Evolutionary conservation across 164 flowering plant species (phyloP).

Genomic region (Sextonia rubra): DNA sequence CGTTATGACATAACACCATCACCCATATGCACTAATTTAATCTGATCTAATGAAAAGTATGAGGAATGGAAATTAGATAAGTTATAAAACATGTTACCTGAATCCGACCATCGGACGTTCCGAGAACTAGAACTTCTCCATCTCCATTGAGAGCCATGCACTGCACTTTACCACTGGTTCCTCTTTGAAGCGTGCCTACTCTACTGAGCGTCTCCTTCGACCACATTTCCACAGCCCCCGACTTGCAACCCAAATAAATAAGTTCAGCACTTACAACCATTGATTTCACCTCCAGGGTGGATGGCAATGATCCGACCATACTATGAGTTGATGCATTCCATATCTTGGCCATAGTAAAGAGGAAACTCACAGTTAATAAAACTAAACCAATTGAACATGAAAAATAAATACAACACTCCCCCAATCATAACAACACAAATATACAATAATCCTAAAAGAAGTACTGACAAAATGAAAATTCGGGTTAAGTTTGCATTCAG

Average conservation of each 20-base stretch:
- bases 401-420: neutral
- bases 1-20: neutral
- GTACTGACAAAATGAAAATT: neutral
- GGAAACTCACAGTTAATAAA: slow-evolving; percentile 2
- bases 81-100: slow-evolving; percentile 39
- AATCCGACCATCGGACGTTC: slow-evolving; percentile 68
- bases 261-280: slow-evolving; percentile 69
- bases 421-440: neutral
- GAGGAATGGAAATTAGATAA: neutral
- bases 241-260: slow-evolving; percentile 66
- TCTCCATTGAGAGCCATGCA: slow-evolving; percentile 52
- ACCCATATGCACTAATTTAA: neutral
- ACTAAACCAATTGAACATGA: neutral
- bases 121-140: slow-evolving; percentile 56
- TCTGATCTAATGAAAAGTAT: neutral
- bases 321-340: slow-evolving; percentile 49
- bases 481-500: neutral
- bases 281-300: slow-evolving; percentile 41
- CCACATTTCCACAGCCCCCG: slow-evolving; percentile 68
- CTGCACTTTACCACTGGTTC: slow-evolving; percentile 39
- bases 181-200: slow-evolving; percentile 49
- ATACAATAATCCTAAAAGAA: neutral
- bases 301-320: slow-evolving; percentile 48
- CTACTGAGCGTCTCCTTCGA: slow-evolving; percentile 43
- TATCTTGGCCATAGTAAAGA: slow-evolving; percentile 32